These are phyloP conservation scores for Yamadazyma atmosphaerica DNA, from an alignment of 1,139 yeast genomes.

Conservation along the genomic window DNA sequence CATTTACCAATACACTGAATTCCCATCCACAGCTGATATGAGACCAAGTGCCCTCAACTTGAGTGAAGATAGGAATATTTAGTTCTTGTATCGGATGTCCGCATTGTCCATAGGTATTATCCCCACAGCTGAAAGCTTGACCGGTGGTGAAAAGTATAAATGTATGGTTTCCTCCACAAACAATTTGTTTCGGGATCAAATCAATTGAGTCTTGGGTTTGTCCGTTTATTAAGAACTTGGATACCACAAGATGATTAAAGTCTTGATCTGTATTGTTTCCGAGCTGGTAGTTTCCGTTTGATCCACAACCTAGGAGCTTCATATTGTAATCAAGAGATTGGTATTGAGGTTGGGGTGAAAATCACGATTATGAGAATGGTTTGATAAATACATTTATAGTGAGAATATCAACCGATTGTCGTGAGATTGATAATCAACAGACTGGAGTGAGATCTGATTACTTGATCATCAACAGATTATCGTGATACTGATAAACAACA, in stretches of 20 bases:
- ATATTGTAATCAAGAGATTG: slow-evolving; percentile 7
- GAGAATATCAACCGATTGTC: too few relatives aligned
- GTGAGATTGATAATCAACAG: too few relatives aligned
- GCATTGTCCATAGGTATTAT: slow-evolving; percentile 57
- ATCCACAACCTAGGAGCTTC: slow-evolving; percentile 54
- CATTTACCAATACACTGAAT: slow-evolving; percentile 54
- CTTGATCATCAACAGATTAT: too few relatives aligned
- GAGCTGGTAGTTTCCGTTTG: slow-evolving; percentile 78
- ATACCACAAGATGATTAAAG: slow-evolving; percentile 28
- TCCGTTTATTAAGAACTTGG: slow-evolving; percentile 21
- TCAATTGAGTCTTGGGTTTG: slow-evolving; percentile 4
- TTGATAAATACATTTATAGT: too few relatives aligned
- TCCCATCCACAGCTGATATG: slow-evolving; percentile 78
- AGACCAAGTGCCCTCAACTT: slow-evolving; percentile 37
- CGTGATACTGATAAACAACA: too few relatives aligned
- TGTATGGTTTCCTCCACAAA: slow-evolving; percentile 90
- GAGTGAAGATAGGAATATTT: slow-evolving; percentile 18
- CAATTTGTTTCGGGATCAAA: slow-evolving; percentile 29
- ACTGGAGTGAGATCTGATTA: too few relatives aligned
- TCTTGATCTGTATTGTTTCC: slow-evolving; percentile 67
- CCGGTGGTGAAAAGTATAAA: slow-evolving; percentile 58
- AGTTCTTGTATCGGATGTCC: slow-evolving; percentile 23
- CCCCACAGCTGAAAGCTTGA: slow-evolving; percentile 58
- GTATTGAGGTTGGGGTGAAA: too few relatives aligned
- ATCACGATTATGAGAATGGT: too few relatives aligned